These are phyloP conservation scores for Leccinellum luteum DNA, from an alignment of 768 basidiomycete species.

Conservation along the genomic window DNA sequence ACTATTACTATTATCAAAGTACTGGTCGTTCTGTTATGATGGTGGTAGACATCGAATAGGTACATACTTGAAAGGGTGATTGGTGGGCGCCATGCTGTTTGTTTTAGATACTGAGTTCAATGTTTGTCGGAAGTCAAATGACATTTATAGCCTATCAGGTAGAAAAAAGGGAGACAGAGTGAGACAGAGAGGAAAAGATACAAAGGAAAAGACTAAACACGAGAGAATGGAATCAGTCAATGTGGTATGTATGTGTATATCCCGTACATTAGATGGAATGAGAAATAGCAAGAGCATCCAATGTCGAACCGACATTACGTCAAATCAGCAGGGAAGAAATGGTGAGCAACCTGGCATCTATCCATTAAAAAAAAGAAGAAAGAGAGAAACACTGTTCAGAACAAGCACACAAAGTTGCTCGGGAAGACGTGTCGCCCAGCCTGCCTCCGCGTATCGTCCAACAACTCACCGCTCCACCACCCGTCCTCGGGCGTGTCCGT, in stretches of 20 bases:
- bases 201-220: neutral
- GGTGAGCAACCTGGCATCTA: neutral
- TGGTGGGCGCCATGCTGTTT: too few relatives aligned
- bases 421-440: conserved; percentile 79
- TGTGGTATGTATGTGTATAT: neutral
- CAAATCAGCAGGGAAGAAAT: neutral
- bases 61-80: too few relatives aligned
- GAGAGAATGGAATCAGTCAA: neutral
- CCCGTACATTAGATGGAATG: neutral
- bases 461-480: conserved; percentile 92
- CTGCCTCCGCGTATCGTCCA: conserved; percentile 73
- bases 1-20: too few relatives aligned
- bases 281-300: neutral
- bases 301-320: neutral
- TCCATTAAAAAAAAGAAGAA: neutral
- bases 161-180: too few relatives aligned
- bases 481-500: conserved; percentile 93
- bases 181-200: neutral
- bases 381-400: conserved; percentile 36
- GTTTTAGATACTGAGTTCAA: too few relatives aligned
- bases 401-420: conserved; percentile 83
- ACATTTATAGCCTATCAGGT: too few relatives aligned
- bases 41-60: too few relatives aligned
- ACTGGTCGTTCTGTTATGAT: too few relatives aligned
- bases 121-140: too few relatives aligned